Evolutionary conservation across 1,284 basidiomycete genomes (phyloP).

Genomic region (Cystobasidium sp.): DNA sequence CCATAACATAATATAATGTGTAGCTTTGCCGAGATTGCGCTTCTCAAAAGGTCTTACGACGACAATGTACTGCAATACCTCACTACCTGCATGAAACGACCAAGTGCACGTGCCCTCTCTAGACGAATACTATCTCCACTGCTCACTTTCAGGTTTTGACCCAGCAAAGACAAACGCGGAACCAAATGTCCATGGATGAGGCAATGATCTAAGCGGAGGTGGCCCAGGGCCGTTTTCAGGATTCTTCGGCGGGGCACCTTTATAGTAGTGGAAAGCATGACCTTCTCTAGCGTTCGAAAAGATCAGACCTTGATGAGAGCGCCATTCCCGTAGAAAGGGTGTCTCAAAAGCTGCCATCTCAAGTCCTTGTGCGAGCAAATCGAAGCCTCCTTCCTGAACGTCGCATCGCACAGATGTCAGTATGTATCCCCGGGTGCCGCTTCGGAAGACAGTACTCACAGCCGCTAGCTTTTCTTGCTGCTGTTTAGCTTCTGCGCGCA

Average conservation of each 20-base stretch:
- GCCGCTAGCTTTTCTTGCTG: conserved; percentile 32
- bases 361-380: conserved; percentile 37
- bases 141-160: neutral
- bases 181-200: conserved; percentile 43
- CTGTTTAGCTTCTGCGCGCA: conserved; percentile 7
- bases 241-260: conserved; percentile 3
- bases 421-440: neutral
- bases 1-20: too few species aligned
- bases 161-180: conserved; percentile 38
- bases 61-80: neutral
- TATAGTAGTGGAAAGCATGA: conserved; percentile 23
- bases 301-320: conserved; percentile 28
- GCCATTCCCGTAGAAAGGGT: conserved; percentile 32
- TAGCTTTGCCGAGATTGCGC: too few species aligned
- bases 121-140: neutral
- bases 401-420: neutral
- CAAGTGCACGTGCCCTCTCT: conserved; percentile 14
- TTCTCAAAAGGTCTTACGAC: neutral
- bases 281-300: conserved; percentile 12
- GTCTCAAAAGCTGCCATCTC: conserved; percentile 38
- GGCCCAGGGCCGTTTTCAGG: conserved; percentile 3
- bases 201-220: conserved; percentile 15
- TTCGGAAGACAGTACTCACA: neutral
- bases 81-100: neutral
- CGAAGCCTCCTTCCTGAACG: conserved; percentile 37